These are phyloP conservation scores for Naganishia friedmannii DNA, from an alignment of 768 basidiomycete species.

Conservation along the genomic window DNA sequence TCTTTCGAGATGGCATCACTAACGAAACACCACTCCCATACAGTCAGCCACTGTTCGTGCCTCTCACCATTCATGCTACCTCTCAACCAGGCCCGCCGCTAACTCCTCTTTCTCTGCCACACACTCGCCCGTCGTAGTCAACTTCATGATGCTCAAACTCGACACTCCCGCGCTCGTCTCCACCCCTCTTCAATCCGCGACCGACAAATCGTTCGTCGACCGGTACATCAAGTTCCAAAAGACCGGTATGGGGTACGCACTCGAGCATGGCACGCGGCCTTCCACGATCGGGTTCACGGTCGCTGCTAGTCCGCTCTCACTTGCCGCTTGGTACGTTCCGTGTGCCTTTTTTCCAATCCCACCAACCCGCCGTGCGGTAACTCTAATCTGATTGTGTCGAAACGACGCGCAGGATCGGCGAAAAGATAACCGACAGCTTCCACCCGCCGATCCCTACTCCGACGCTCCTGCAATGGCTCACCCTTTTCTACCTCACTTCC, in stretches of 20 bases:
- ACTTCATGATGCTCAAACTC: slow-evolving; percentile 30
- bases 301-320: slow-evolving; percentile 38
- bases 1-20: background rate
- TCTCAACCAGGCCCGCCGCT: too few relatives aligned
- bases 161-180: slow-evolving; percentile 26
- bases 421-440: slow-evolving; percentile 48
- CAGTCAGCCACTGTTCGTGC: slow-evolving; percentile 25
- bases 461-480: slow-evolving; percentile 41
- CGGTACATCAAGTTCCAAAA: slow-evolving; percentile 22
- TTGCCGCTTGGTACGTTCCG: slow-evolving; percentile 43
- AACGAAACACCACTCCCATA: background rate
- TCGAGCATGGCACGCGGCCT: slow-evolving; percentile 43
- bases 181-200: slow-evolving; percentile 1
- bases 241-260: slow-evolving; percentile 34
- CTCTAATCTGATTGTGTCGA: too few relatives aligned
- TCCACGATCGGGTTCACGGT: slow-evolving; percentile 42
- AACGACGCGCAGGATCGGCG: slow-evolving; percentile 48
- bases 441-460: slow-evolving; percentile 37
- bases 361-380: background rate
- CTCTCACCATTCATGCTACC: background rate
- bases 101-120: background rate
- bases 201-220: slow-evolving; percentile 17
- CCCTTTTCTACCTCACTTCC: slow-evolving; percentile 48
- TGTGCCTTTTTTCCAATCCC: background rate
- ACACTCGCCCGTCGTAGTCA: slow-evolving; percentile 13